Evolutionary conservation across 176 grass and related monocot species (phyloP).

Genomic region (Areca catechu): DNA sequence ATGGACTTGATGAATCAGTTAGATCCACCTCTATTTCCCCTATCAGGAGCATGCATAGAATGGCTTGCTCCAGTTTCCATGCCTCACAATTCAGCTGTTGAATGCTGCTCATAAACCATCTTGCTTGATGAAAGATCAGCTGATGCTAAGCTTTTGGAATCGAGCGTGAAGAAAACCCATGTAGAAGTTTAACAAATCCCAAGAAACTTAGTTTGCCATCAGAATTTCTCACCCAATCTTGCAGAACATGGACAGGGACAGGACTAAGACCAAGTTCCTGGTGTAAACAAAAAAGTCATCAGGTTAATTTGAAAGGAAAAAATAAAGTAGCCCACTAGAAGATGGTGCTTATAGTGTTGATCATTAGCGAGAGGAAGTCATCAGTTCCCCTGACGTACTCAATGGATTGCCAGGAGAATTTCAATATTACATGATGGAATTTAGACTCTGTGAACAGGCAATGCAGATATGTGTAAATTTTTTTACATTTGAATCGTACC

Average conservation of each 20-base stretch:
- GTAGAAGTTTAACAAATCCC: slow-evolving; percentile 94
- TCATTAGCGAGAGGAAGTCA: too few species aligned
- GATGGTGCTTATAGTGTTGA: too few species aligned
- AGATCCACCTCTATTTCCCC: neutral
- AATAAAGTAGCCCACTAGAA: neutral
- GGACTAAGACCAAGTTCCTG: slow-evolving; percentile 95
- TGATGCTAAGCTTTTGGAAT: slow-evolving; percentile 54
- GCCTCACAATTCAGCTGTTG: slow-evolving; percentile 17
- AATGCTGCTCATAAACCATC: slow-evolving; percentile 13
- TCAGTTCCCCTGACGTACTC: too few species aligned
- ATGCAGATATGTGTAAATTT: too few species aligned
- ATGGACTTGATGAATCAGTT: neutral
- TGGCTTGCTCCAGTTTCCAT: slow-evolving; percentile 11
- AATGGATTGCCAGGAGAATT: too few species aligned
- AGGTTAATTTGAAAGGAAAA: neutral
- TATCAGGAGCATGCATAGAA: too few species aligned
- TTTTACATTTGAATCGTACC: slow-evolving; percentile 25
- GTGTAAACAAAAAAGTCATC: neutral
- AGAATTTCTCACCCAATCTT: slow-evolving; percentile 88
- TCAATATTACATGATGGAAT: too few species aligned
- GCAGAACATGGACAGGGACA: slow-evolving; percentile 90
- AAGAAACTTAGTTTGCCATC: slow-evolving; percentile 98
- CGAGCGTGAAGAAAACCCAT: slow-evolving; percentile 68
- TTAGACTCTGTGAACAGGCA: too few species aligned
- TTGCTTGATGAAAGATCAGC: neutral